These are phyloP conservation scores for Amanita polypyramis DNA, from an alignment of 768 basidiomycete species.

Conservation along the genomic window DNA sequence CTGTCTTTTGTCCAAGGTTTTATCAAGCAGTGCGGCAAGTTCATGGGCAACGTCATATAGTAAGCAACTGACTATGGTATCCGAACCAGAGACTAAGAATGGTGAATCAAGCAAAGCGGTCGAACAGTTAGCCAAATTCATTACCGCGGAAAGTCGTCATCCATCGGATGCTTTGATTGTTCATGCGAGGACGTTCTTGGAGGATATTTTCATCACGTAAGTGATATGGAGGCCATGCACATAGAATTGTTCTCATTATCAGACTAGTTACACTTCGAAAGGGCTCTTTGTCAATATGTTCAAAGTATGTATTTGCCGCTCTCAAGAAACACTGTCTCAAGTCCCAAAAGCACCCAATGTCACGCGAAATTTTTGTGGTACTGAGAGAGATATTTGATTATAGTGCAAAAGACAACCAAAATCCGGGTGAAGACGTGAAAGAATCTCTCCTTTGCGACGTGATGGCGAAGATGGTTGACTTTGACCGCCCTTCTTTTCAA, in stretches of 20 bases:
- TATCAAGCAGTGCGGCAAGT: slow-evolving; percentile 46
- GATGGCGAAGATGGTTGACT: slow-evolving; percentile 35
- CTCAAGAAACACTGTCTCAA: slow-evolving; percentile 1
- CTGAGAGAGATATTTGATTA: slow-evolving; percentile 35
- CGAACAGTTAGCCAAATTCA: slow-evolving; percentile 27
- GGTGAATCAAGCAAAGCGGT: neutral
- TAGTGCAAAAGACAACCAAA: slow-evolving; percentile 21
- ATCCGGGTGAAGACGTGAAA: slow-evolving; percentile 23
- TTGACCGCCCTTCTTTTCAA: slow-evolving; percentile 40
- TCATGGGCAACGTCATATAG: slow-evolving; percentile 45
- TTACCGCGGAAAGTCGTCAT: slow-evolving; percentile 35
- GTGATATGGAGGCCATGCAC: neutral
- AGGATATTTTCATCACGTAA: slow-evolving; percentile 38
- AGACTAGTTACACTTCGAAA: slow-evolving; percentile 40
- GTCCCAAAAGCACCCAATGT: slow-evolving; percentile 31
- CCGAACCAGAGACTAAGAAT: neutral
- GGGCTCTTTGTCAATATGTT: slow-evolving; percentile 50
- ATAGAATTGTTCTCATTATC: slow-evolving; percentile 2
- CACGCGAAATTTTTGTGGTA: slow-evolving; percentile 40
- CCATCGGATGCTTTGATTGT: slow-evolving; percentile 47
- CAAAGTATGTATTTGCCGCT: slow-evolving; percentile 30
- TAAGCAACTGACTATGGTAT: slow-evolving; percentile 18
- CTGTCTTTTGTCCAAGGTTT: slow-evolving; percentile 53
- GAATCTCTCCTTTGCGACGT: slow-evolving; percentile 50
- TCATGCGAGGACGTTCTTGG: slow-evolving; percentile 48